Evolutionary conservation across 1,139 yeast genomes (phyloP), one percentile per base, ranked within the genome.

Genomic region (Zygosaccharomyces pseudobailii): DNA sequence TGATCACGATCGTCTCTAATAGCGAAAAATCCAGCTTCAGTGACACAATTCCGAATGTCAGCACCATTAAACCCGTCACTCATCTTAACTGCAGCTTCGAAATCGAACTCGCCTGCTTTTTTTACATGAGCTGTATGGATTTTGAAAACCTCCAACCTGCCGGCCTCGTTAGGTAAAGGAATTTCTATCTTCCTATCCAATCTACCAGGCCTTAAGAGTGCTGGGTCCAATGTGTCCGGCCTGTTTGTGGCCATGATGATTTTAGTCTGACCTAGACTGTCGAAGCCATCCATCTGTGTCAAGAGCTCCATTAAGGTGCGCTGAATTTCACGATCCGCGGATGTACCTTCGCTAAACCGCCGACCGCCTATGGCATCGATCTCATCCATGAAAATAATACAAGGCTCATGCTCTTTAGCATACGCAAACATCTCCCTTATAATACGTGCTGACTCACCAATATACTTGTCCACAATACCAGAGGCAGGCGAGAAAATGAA

Each of bases 61-160:
- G 98, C 98, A 71, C 99, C 99, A 69, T 94, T 94, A 71, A 94
- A 92, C 1, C 98, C 98, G 70, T 94, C 98, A 69, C 95, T 84
- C 97, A 92, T 89, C 72, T 92, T 90, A 34, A 92, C 97, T 35
- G 89, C 86, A 20, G 97, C 96, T 71, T 94, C 98, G 60, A 87
- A 89, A 71, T 94, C 98, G 68, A 94, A 86, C 59, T 94, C 98
- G 51, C 98, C 99, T 55, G 83, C 87, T 67, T 92, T 92, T 51
- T 86, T 78, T 44, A 94, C 95, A 54, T 84, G 80, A 19, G 88
- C 68, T 2, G 96, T 83, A 68, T 94, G 98, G 63, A 94, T 92
- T 71, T 94, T 94, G 74, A 90, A 89, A 59, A 94, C 84, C 67
- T 92, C 97, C 55, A 90, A 73, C 61, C 98, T 80, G 38, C 98